Percentiles rank a stretch among this genome's conserved stretches.
phyloP scores from a whole-genome alignment of 2,329 filamentous ascomycete species.

The Pseudohalonectria lignicola region DNA sequence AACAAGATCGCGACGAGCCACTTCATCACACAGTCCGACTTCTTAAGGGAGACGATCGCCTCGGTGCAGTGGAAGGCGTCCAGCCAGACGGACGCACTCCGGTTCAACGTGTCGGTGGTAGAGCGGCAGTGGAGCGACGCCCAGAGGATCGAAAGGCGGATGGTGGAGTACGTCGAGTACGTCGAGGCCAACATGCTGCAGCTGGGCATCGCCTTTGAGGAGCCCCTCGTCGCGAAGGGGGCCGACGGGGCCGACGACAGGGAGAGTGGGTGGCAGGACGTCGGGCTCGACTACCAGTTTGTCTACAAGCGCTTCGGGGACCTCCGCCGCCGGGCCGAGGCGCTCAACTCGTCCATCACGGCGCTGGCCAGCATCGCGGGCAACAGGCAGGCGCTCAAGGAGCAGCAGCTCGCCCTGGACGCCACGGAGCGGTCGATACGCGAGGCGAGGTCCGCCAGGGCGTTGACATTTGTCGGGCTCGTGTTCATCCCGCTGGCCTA shows the following conservation, averaged over 20 bases:
- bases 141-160: slow-evolving; percentile 14
- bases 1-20: slow-evolving; percentile 14
- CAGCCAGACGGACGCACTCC: slow-evolving; percentile 12
- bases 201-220: slow-evolving; percentile 11
- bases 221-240: slow-evolving; percentile 1
- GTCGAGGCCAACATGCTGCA: slow-evolving; percentile 14
- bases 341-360: slow-evolving; percentile 12
- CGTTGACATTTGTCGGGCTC: slow-evolving; percentile 12
- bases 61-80: slow-evolving; percentile 12
- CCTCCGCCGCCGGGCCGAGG: slow-evolving; percentile 11
- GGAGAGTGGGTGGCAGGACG: slow-evolving; percentile 7
- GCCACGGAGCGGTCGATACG: slow-evolving; percentile 9
- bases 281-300: slow-evolving; percentile 11
- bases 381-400: slow-evolving; percentile 11
- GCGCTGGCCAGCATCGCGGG: slow-evolving; percentile 13
- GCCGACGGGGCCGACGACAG: neutral
- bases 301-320: slow-evolving; percentile 11
- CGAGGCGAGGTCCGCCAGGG: slow-evolving; percentile 13
- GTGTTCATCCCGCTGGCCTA: slow-evolving; percentile 14
- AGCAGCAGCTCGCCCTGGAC: slow-evolving; percentile 10
- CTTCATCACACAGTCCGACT: slow-evolving; percentile 12
- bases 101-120: slow-evolving; percentile 9
- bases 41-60: slow-evolving; percentile 11
- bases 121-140: slow-evolving; percentile 15
- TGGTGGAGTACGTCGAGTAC: slow-evolving; percentile 14